Base-by-base conservation (phyloP, 768 basidiomycete species). In the Boletus pseudopeckii region DNA sequence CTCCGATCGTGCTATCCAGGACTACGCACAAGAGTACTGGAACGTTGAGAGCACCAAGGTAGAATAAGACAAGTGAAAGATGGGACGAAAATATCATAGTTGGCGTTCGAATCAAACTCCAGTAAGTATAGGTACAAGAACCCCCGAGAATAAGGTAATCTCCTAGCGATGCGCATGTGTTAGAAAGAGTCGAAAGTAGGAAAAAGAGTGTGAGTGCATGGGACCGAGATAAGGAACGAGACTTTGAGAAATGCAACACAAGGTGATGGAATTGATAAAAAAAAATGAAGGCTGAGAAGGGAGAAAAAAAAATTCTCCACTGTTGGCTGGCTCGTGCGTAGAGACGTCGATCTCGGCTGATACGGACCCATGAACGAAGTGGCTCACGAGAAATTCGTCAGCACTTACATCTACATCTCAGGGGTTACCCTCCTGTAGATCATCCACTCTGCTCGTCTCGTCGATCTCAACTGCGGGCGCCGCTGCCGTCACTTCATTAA, bases 1-100 rank as follows among this genome's bases (percentile, higher is more conserved):
- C 70, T 91, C 90, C 33, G 96, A 98, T 68, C 81, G 95, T 48
- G 90, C 92, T 4, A 95, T 97, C 65, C 83, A 84, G 60, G 89
- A 93, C 68, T 96, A 96, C 63, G 93, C 92, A 1, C 92, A 96
- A 71, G 83, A 85, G 63, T 88, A 85, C 71, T 90, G 87, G 87
- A 90, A 87, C 67, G 75, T 89, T 38, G 87, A 90, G 62, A 74
- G 78, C 52, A 63, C 58, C 56, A 71, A 66, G 34, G 62, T 74
- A 41, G 55, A 70, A 38, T 72, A 56, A 22, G 32, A n/a, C 15
- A 45, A 33, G 37, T 5, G 17, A 37, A 6, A 28, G 18, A 53
- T 32, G 42, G 3, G 28, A 10, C 2, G 34, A 24, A 36, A 32
- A 41, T 50, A 56, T 56, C 56, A 57, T 61, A 61, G 36, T 18